Conservation (phyloP, 1,139 yeast species). For the Taiozyma sp. region DNA sequence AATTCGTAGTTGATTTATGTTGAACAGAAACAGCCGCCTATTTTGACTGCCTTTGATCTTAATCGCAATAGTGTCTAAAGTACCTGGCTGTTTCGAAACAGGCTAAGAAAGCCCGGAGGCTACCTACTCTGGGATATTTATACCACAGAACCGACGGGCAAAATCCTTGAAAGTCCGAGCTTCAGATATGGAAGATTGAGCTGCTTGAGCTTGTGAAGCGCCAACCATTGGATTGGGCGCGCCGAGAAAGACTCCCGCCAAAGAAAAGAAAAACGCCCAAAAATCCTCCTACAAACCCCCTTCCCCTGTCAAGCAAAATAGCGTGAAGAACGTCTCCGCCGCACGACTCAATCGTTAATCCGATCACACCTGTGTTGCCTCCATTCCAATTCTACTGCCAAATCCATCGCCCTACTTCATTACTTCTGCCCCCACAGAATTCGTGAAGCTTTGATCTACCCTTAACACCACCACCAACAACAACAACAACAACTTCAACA, state of each 20-base stretch:
- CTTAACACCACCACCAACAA: neutral
- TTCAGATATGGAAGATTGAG: too few relatives aligned
- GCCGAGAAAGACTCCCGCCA: too few relatives aligned
- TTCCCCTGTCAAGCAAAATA: neutral
- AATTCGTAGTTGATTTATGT: neutral
- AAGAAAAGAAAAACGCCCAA: too few relatives aligned
- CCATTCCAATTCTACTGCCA: neutral
- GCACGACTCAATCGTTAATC: neutral
- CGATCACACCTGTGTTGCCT: neutral
- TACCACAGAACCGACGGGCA: neutral
- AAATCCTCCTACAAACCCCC: too few relatives aligned
- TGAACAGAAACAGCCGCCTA: too few relatives aligned
- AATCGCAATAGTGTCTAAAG: neutral
- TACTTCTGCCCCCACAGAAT: neutral
- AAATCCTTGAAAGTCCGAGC: neutral
- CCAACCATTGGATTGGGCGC: neutral
- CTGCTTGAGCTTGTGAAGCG: too few relatives aligned
- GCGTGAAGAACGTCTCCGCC: neutral
- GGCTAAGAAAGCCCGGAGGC: neutral
- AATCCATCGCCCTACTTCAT: neutral
- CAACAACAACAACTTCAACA: neutral
- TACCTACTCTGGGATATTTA: neutral
- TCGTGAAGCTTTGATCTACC: neutral
- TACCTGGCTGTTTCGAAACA: neutral
- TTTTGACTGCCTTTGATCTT: neutral